These are phyloP conservation scores for Flaveria bidentis DNA, from an alignment of 129 eudicot genomes.

Conservation along the genomic window DNA sequence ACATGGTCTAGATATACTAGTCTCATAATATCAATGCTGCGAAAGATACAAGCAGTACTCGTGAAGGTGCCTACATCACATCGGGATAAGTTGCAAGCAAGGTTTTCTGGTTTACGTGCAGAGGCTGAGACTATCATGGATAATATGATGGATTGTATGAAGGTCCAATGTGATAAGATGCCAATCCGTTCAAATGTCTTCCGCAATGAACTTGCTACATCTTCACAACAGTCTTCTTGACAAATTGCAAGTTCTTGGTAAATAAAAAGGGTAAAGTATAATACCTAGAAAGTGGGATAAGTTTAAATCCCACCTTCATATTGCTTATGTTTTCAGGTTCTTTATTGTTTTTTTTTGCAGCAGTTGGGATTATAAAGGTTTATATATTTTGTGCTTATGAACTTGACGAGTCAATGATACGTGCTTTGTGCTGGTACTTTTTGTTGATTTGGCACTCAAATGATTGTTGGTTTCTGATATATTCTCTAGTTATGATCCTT, in stretches of 20 bases:
- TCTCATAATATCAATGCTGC: neutral
- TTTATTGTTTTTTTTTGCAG: too few relatives aligned
- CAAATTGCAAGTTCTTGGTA: neutral
- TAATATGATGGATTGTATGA: constrained; percentile 1
- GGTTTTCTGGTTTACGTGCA: neutral
- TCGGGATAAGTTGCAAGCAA: neutral
- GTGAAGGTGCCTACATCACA: constrained; percentile 5
- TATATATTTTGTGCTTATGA: neutral
- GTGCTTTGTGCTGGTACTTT: neutral
- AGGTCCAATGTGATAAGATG: neutral
- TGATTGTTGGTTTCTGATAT: too few relatives aligned
- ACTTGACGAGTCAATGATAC: neutral
- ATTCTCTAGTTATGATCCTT: too few relatives aligned
- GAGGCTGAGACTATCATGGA: constrained; percentile 10
- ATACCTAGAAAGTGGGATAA: neutral
- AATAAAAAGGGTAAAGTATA: neutral
- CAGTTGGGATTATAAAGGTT: neutral
- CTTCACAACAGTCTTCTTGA: neutral
- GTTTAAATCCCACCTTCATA: too few relatives aligned
- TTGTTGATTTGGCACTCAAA: too few relatives aligned
- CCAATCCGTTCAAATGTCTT: neutral
- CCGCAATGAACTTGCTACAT: neutral
- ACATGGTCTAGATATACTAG: neutral
- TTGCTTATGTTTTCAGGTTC: too few relatives aligned
- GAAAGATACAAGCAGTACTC: neutral